Base-by-base conservation (phyloP, 1,139 yeast genomes). In the Williopsis jadinii region DNA sequence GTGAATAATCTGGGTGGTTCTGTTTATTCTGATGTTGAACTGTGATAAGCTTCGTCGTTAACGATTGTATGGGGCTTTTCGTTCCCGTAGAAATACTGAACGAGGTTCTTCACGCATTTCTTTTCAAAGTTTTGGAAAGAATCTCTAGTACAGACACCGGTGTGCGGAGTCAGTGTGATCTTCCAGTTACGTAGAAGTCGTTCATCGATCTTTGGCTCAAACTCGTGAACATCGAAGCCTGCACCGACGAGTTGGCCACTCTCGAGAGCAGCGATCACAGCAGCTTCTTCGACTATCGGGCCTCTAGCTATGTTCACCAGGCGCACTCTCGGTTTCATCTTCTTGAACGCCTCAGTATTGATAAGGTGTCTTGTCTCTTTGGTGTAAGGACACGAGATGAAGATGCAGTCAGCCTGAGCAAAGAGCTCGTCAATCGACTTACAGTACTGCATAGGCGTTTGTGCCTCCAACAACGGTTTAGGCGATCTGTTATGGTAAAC, bases 181-280 rank as follows among this genome's bases (percentile, higher is more conserved):
- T 52, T 64, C 53, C 62, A 63, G 42, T 63, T 62, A 5, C 53
- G 47, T 32, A 63, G 39, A 11, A 64, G 44, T 38, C 53, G 56
- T 33, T 59, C 56, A 36, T 56, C 52, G 14, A 66, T 62, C 40
- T 55, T 52, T 11, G 70, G 70, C 47, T 66, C 70, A 47, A 63
- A 61, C 44, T 66, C 68, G 43, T 63, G 65, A n/a, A 66, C 70
- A 49, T 66, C 70, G 46, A 66, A 62, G 0, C 70, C 70, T 8
- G 67, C 69, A 28, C 68, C 67, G 12, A 62, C 62, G 30, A 66
- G 47, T 39, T 65, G 69, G 1, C 68, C 69, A 24, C 62, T 47
- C 37, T 66, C 66, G 11, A 66, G 37, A 4, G 68, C 67, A 39
- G 63, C 66, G 24, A 65, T 56, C 2, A 66, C 58, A 1, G 68